Percentiles rank a stretch among this genome's conserved stretches.
These are phyloP conservation scores for Fraxinus dipetala DNA, from an alignment of 305 asterid species.

Conservation along the genomic window DNA sequence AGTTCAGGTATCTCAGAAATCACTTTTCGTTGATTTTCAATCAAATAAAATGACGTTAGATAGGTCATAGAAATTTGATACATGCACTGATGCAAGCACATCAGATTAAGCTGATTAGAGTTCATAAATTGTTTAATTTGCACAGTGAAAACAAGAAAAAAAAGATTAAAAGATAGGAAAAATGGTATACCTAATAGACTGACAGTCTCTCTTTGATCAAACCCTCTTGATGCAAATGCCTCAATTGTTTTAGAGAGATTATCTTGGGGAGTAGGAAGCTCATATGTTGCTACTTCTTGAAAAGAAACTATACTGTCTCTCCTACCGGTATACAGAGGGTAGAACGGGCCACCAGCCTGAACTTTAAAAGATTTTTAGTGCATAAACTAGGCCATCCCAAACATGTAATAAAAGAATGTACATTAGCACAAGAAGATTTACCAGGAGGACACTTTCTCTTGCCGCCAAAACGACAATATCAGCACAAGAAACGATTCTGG, in stretches of 20 bases:
- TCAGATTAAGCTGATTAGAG: background rate
- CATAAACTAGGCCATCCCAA: background rate
- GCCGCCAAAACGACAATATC: conserved; percentile 81
- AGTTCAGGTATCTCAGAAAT: background rate
- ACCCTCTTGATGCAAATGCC: conserved; percentile 60
- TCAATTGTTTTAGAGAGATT: conserved; percentile 32
- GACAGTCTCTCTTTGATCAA: conserved; percentile 59
- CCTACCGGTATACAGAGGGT: conserved; percentile 72
- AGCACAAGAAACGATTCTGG: conserved; percentile 82
- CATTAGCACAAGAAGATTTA: conserved; percentile 19
- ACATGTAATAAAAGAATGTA: background rate
- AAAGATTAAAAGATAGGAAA: background rate
- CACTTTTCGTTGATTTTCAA: background rate
- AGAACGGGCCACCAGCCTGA: conserved; percentile 85
- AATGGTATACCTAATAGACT: conserved; percentile 55
- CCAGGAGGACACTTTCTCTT: conserved; percentile 72
- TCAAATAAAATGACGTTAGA: background rate
- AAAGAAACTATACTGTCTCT: conserved; percentile 45
- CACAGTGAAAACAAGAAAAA: background rate
- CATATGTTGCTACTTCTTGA: conserved; percentile 34
- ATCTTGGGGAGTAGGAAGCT: conserved; percentile 61
- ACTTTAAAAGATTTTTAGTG: conserved; percentile 16
- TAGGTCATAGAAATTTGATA: background rate
- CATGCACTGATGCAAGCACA: background rate
- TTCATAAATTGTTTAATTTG: background rate